phyloP scores from a whole-genome alignment of 306 rosid genomes.

The Cicer judaicum region DNA sequence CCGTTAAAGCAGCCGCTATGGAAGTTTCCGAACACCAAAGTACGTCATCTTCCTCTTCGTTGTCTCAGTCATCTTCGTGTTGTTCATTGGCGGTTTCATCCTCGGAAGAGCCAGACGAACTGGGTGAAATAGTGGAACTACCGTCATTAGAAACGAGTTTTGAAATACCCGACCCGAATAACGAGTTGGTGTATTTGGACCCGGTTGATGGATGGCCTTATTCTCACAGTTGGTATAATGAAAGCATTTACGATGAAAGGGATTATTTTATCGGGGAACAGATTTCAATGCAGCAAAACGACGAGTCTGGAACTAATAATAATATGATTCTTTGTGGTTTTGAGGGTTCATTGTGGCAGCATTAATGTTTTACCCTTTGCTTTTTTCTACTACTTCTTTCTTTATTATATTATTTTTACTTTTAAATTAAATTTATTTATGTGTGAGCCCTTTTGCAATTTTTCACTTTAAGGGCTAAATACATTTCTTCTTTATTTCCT shows the following conservation, averaged over 20 bases:
- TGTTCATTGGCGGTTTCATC: slow-evolving; percentile 28
- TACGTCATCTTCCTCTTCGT: background rate
- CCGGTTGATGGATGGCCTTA: slow-evolving; percentile 63
- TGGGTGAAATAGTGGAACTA: slow-evolving; percentile 79
- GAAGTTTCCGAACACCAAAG: slow-evolving; percentile 35
- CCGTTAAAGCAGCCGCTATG: slow-evolving; percentile 88
- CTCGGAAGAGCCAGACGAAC: slow-evolving; percentile 62
- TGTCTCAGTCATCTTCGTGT: slow-evolving; percentile 39
- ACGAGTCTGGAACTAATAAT: slow-evolving; percentile 36
- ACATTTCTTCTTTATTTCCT: slow-evolving; percentile 41
- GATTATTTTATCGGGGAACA: slow-evolving; percentile 51
- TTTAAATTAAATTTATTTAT: background rate
- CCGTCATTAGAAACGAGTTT: slow-evolving; percentile 60
- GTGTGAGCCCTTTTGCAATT: slow-evolving; percentile 47
- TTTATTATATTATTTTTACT: too few relatives aligned
- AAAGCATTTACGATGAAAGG: slow-evolving; percentile 49
- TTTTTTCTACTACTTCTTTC: background rate
- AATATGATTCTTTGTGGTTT: slow-evolving; percentile 50
- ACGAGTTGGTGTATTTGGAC: slow-evolving; percentile 59
- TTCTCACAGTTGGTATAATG: slow-evolving; percentile 55
- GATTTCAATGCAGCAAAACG: slow-evolving; percentile 44
- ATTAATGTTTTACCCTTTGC: slow-evolving; percentile 40
- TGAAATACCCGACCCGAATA: slow-evolving; percentile 51
- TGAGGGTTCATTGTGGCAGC: slow-evolving; percentile 61
- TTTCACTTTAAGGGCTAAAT: slow-evolving; percentile 47